Percentiles rank a stretch among this genome's conserved stretches.
These are phyloP conservation scores for Emmonsia crescens DNA, from an alignment of 2,329 filamentous ascomycete genomes.

Conservation along the genomic window DNA sequence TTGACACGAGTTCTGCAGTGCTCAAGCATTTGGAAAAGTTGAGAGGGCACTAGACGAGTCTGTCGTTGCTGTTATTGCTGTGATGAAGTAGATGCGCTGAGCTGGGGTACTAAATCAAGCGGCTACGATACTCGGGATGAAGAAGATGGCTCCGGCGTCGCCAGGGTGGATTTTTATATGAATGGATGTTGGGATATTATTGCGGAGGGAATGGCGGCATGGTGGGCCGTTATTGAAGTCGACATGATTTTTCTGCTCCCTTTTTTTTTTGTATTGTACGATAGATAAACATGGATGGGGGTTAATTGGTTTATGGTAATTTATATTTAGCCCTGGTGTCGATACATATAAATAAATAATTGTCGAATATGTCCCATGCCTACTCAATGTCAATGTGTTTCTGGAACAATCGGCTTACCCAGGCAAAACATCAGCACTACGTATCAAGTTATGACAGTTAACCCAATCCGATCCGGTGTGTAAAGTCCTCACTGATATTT, in stretches of 20 bases:
- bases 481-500: neutral
- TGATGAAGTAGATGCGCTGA: neutral
- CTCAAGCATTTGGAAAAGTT: slow-evolving; percentile 69
- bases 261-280: neutral
- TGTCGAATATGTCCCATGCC: neutral
- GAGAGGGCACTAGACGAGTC: slow-evolving; percentile 24
- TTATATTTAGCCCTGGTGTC: neutral
- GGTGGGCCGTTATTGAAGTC: neutral
- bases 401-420: neutral
- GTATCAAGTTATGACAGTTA: neutral
- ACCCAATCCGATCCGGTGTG: neutral
- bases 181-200: neutral
- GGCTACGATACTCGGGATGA: neutral
- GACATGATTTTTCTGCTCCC: neutral
- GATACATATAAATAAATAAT: neutral
- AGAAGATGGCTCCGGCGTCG: neutral
- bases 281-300: neutral
- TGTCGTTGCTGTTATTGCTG: neutral
- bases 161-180: neutral
- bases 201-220: neutral
- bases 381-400: neutral
- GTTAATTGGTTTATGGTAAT: neutral
- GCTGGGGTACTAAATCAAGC: neutral
- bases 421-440: neutral
- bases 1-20: slow-evolving; percentile 80